A percentile compares a stretch with the other conserved stretches of the same genome.
Evolutionary conservation across 1,284 basidiomycete genomes (phyloP).

Genomic region (Trametes versicolor): DNA sequence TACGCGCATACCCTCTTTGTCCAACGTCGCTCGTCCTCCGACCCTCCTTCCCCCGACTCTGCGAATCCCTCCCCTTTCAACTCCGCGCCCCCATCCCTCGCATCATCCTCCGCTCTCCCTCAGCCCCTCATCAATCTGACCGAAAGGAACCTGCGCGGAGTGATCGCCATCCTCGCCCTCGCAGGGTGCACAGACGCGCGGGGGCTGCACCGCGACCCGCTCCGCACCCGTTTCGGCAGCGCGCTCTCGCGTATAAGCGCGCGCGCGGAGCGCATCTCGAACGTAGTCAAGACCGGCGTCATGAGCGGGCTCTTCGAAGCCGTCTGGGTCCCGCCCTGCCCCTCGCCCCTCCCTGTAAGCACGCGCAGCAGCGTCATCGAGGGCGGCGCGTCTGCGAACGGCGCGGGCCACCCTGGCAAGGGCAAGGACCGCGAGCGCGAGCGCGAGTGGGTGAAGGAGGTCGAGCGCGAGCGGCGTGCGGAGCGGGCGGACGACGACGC

Average conservation of each 20-base stretch:
- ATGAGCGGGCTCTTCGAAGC: conserved; percentile 49
- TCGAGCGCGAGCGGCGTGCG: conserved; percentile 25
- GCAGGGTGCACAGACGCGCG: conserved; percentile 46
- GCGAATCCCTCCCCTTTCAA: conserved; percentile 38
- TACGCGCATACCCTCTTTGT: conserved; percentile 43
- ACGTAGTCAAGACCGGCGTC: conserved; percentile 46
- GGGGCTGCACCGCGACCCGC: conserved; percentile 43
- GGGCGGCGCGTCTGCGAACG: conserved; percentile 6
- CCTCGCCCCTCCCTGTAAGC: conserved; percentile 1
- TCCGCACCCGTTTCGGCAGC: conserved; percentile 44
- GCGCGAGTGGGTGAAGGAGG: conserved; percentile 36
- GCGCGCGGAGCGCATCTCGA: conserved; percentile 44
- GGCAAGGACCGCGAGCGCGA: conserved; percentile 31
- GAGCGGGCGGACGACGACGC: conserved; percentile 11
- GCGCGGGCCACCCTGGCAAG: conserved; percentile 17
- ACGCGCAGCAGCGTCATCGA: conserved; percentile 13
- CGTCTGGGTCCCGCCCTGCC: conserved; percentile 36
- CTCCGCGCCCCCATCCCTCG: conserved; percentile 33
- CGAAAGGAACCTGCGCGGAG: conserved; percentile 45
- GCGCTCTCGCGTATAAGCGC: conserved; percentile 43
- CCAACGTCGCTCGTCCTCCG: conserved; percentile 30
- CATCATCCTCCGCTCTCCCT: conserved; percentile 30
- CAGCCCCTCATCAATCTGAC: conserved; percentile 29
- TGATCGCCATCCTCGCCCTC: conserved; percentile 47
- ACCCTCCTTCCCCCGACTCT: conserved; percentile 31